These are phyloP conservation scores for Piromyces finnis DNA, from an alignment of 192 early-diverging fungal genomes.

Conservation along the genomic window DNA sequence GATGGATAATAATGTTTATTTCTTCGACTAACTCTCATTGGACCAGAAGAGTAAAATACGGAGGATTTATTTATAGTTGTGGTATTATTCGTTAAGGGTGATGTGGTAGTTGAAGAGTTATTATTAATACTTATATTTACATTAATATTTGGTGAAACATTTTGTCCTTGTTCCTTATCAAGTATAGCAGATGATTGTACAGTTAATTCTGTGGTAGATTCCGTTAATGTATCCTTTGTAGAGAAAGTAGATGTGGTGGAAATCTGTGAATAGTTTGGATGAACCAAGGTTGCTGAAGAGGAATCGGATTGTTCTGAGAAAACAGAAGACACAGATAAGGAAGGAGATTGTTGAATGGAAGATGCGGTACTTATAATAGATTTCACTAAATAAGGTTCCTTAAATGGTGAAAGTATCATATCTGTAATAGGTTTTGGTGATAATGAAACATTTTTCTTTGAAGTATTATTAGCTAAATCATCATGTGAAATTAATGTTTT, in stretches of 20 bases:
- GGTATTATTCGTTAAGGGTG: not conserved
- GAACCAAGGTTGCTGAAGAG: not conserved
- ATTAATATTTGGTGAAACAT: not conserved
- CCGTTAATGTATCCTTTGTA: not conserved
- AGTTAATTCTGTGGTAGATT: not conserved
- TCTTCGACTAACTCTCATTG: not conserved
- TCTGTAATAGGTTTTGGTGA: not conserved
- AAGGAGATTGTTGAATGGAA: not conserved
- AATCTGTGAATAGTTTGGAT: not conserved
- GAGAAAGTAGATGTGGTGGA: not conserved
- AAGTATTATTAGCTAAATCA: not conserved
- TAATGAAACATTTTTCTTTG: not conserved
- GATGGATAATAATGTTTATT: not conserved
- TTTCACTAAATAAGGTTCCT: not conserved
- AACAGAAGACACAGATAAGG: not conserved
- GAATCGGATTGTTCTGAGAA: not conserved
- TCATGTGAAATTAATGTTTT: not conserved
- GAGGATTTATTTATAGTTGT: not conserved
- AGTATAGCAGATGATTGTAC: not conserved
- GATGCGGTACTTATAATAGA: not conserved
- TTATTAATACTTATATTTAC: not conserved
- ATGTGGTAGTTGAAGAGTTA: not conserved
- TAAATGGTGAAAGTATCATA: not conserved
- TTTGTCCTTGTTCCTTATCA: not conserved
- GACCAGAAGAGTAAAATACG: not conserved